Conservation (phyloP, 2,329 filamentous ascomycete genomes). For the Talaromyces rugulosus region DNA sequence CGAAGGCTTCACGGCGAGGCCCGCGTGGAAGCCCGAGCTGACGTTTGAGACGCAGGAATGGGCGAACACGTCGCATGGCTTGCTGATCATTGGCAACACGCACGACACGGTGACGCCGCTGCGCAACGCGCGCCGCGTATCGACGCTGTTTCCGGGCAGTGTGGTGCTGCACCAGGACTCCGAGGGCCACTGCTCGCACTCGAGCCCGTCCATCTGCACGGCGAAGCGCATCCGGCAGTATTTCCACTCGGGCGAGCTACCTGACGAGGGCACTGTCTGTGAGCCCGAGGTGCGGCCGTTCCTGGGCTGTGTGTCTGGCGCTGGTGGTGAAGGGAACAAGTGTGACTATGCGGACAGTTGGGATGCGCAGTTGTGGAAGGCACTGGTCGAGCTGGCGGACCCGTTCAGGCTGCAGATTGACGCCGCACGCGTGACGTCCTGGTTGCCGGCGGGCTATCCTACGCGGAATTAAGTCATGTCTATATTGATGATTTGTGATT, state of each 20-base stretch:
- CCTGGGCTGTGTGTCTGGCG: background rate
- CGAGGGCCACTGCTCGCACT: conserved; percentile 1
- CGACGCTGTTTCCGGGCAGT: background rate
- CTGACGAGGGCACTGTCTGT: background rate
- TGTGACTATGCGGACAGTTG: background rate
- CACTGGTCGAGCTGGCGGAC: conserved; percentile 4
- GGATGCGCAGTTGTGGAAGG: conserved; percentile 1
- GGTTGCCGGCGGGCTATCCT: background rate
- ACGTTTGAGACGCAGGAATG: conserved; percentile 1
- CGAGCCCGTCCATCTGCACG: conserved; percentile 2
- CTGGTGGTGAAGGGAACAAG: background rate
- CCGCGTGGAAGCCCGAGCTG: background rate
- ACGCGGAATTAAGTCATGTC: background rate
- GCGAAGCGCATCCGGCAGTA: background rate
- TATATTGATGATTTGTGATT: background rate
- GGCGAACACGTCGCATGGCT: background rate
- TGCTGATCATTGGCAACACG: conserved; percentile 2
- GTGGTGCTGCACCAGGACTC: conserved; percentile 3
- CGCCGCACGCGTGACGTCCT: background rate
- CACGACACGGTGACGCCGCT: conserved; percentile 5
- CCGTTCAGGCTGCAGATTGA: conserved; percentile 1
- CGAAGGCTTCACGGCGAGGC: conserved; percentile 1
- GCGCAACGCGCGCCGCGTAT: conserved; percentile 2
- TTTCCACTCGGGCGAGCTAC: background rate
- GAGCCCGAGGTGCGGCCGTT: background rate